Base-by-base conservation (phyloP, 345 rosid genomes). In the Linum lewisii region DNA sequence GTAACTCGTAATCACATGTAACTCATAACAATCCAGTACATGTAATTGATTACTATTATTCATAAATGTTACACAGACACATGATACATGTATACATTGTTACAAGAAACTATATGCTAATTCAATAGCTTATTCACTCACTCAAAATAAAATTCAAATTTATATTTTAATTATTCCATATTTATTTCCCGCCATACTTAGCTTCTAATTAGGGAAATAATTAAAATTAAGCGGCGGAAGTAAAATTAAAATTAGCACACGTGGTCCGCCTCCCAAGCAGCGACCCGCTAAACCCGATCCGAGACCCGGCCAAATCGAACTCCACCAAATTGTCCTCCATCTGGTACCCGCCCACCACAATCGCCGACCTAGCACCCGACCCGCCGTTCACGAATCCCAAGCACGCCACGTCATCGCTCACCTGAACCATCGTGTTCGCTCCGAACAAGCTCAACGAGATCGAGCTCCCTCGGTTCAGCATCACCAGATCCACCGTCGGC, bases 241-340 rank as follows among this genome's bases (percentile, higher is more conserved):
- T 52, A 15, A 52, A 52, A 15, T 52, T 52, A 24, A 52, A 52
- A 52, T 52, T 52, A 11, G 56, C 56, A 13, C 56, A 52, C 23
- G 56, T 52, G 24, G 56, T 52, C 56, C 21, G 56, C 22, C 56
- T 52, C 56, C 56, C 56, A 52, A 52, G 20, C 56, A 52, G 15
- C 56, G 21, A 24, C 23, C 24, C 23, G 25, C 56, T 52, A 21
- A 52, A 52, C 56, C 56, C 56, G 15, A 52, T 21, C 56, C 56
- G 4, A 4, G 56, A 52, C 3, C 25, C 24, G 6, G 24, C 56
- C 56, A 52, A 7, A 52, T 52, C 56, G 25, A 52, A 52, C 56
- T 20, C 56, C 56, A 52, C 56, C 22, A 52, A 21, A 24, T 52
- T 52, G 15, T 52, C 6, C 56, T 52, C 56, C 56, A 52, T 14